phyloP scores from a whole-genome alignment of 495 filamentous ascomycete species.

The Tetracladium marchalianum region DNA sequence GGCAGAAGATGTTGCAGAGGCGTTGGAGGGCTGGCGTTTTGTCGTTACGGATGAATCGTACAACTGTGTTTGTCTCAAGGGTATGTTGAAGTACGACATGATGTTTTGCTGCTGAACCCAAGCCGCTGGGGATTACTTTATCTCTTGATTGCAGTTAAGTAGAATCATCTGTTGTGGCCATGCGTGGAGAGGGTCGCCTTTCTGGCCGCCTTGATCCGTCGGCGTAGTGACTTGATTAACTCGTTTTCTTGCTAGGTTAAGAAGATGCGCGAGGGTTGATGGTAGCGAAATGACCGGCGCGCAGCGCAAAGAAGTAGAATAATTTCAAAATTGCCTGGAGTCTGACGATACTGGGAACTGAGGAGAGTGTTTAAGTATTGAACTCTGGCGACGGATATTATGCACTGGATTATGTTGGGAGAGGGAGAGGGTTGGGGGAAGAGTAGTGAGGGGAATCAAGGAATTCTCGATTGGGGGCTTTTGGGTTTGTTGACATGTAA shows the following conservation, averaged over 20 bases:
- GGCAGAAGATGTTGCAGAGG: slow-evolving; percentile 66
- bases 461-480: no score
- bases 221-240: no score
- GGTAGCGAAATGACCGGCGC: slow-evolving; percentile 3
- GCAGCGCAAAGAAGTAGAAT: slow-evolving; percentile 8
- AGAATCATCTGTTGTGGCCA: slow-evolving; percentile 8
- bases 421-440: no score
- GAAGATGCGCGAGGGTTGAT: background rate
- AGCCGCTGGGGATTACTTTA: slow-evolving; percentile 3
- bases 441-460: no score
- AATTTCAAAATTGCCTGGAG: background rate
- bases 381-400: slow-evolving; percentile 9
- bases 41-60: slow-evolving; percentile 45
- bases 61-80: slow-evolving; percentile 53
- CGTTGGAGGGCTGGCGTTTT: slow-evolving; percentile 67
- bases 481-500: no score
- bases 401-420: background rate
- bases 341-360: background rate
- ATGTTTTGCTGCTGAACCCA: slow-evolving; percentile 9
- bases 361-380: slow-evolving; percentile 3
- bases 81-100: slow-evolving; percentile 43
- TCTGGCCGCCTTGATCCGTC: slow-evolving; percentile 1
- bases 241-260: background rate
- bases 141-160: background rate
- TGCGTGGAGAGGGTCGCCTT: slow-evolving; percentile 9